A percentile compares a stretch with the other conserved stretches of the same genome.
Conservation (phyloP, 2,329 filamentous ascomycete species). For the Didymella exigua region DNA sequence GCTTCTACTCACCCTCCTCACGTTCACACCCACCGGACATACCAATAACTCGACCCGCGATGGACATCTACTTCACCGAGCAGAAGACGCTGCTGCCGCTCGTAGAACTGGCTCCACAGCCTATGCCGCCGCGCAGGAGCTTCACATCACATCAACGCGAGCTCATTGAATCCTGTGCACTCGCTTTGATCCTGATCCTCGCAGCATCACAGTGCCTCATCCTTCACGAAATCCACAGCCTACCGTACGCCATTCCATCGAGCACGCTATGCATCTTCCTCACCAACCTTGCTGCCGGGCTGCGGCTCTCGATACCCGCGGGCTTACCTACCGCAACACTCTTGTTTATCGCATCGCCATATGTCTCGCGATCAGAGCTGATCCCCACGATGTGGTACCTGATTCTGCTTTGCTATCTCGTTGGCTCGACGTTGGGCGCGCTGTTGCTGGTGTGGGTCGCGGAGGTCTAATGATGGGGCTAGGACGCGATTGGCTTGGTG, state of each 20-base stretch:
- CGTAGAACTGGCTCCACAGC: not conserved
- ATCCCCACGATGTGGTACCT: conserved; percentile 26
- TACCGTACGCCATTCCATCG: not conserved
- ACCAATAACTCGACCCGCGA: not conserved
- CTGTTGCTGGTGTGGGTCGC: conserved; percentile 19
- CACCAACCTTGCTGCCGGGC: conserved; percentile 22
- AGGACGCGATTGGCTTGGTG: conserved; percentile 14
- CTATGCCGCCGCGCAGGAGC: not conserved
- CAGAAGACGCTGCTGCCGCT: conserved; percentile 14
- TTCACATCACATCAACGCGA: not conserved
- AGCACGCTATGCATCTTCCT: conserved; percentile 13
- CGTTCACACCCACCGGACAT: not conserved
- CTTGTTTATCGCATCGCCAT: conserved; percentile 30
- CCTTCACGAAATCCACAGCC: conserved; percentile 21
- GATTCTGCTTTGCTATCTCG: conserved; percentile 31
- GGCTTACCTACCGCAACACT: conserved; percentile 28
- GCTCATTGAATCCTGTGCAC: conserved; percentile 6
- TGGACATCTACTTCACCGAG: conserved; percentile 1
- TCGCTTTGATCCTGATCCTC: conserved; percentile 15
- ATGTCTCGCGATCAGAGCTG: conserved; percentile 22
- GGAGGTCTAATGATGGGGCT: not conserved
- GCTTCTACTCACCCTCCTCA: not conserved
- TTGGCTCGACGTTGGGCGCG: conserved; percentile 28
- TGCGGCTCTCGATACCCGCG: conserved; percentile 28
- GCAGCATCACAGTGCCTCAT: conserved; percentile 23